Conservation (phyloP, 306 rosid species). For the Rosa rugosa region DNA sequence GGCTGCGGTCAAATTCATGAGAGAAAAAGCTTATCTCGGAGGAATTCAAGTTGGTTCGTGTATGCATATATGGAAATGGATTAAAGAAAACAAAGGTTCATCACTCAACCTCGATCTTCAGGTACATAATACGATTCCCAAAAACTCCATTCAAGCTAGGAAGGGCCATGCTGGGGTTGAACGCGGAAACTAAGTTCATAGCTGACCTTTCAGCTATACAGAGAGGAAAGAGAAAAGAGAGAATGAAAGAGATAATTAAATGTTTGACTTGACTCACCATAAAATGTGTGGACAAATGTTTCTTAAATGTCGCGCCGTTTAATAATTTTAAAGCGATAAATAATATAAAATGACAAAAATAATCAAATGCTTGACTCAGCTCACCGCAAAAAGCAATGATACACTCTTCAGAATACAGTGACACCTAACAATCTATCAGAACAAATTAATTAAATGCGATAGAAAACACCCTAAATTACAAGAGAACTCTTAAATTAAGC, state of each 20-base stretch:
- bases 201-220: slow-evolving; percentile 8
- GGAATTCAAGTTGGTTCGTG: neutral
- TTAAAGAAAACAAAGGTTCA: neutral
- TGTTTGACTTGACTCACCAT: neutral
- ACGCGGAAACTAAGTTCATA: neutral
- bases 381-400: neutral
- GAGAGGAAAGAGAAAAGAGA: rapidly evolving
- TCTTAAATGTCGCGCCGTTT: neutral
- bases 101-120: neutral
- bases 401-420: neutral
- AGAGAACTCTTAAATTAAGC: neutral
- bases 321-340: neutral
- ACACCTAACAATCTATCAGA: neutral
- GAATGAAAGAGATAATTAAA: neutral
- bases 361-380: neutral
- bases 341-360: neutral
- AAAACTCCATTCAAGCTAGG: neutral
- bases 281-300: neutral
- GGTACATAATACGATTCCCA: neutral
- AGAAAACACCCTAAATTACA: neutral
- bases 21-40: neutral
- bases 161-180: neutral
- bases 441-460: neutral
- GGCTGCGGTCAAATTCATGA: neutral
- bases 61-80: neutral